A percentile compares a stretch with the other conserved stretches of the same genome.
Evolutionary conservation across 2,329 filamentous ascomycete genomes (phyloP).

Genomic region (Tricladium varicosporioides): DNA sequence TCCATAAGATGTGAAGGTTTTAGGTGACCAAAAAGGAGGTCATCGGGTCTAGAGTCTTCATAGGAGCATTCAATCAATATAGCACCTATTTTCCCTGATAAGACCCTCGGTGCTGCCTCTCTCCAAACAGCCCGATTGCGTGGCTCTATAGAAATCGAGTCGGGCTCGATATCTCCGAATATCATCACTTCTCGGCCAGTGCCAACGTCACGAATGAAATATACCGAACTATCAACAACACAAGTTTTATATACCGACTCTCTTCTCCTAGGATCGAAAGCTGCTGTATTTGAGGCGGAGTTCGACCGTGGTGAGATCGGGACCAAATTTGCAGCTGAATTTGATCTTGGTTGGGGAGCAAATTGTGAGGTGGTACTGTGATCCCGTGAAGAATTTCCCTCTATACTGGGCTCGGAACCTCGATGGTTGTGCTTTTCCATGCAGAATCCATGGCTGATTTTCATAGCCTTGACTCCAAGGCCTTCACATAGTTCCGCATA

Average conservation of each 20-base stretch:
- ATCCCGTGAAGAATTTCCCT: conserved; percentile 1
- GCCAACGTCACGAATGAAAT: conserved; percentile 78
- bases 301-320: background rate
- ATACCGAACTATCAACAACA: conserved; percentile 86
- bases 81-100: conserved; percentile 65
- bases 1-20: conserved; percentile 79
- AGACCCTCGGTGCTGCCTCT: conserved; percentile 84
- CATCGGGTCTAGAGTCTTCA: conserved; percentile 73
- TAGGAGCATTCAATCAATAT: conserved; percentile 98
- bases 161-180: conserved; percentile 94
- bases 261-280: conserved; percentile 2
- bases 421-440: conserved; percentile 70
- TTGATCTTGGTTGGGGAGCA: background rate
- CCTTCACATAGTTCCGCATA: conserved; percentile 89
- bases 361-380: conserved; percentile 2
- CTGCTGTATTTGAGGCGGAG: background rate
- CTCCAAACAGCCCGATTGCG: conserved; percentile 83
- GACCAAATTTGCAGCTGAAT: background rate
- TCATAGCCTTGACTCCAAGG: conserved; percentile 82
- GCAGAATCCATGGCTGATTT: conserved; percentile 87
- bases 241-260: conserved; percentile 42
- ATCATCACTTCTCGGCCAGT: conserved; percentile 80
- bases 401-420: conserved; percentile 41
- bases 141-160: conserved; percentile 77
- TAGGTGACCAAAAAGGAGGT: conserved; percentile 83